Conservation (phyloP, 768 basidiomycete genomes). For the Trametes coccinea region DNA sequence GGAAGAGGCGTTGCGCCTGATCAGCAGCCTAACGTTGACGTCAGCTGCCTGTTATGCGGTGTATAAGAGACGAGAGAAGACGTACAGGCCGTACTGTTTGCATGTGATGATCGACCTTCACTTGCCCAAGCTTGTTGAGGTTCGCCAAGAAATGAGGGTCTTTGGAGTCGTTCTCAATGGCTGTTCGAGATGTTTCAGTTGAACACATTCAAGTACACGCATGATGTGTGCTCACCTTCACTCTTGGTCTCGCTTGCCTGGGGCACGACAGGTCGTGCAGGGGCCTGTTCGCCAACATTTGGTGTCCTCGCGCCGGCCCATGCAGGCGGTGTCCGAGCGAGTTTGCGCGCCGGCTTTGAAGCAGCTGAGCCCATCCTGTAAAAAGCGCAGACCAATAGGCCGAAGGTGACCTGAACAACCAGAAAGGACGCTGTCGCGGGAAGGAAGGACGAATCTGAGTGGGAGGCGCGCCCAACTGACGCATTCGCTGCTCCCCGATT, state of each 20-base stretch:
- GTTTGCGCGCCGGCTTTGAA: constrained; percentile 60
- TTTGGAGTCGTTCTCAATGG: constrained; percentile 60
- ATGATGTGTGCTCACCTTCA: constrained; percentile 39
- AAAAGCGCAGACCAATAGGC: too few relatives aligned
- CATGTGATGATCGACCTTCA: constrained; percentile 68
- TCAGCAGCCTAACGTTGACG: constrained; percentile 26
- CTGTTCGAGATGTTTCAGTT: constrained; percentile 35
- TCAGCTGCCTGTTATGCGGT: background rate
- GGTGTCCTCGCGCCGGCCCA: constrained; percentile 50
- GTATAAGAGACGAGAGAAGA: background rate
- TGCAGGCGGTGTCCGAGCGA: constrained; percentile 50
- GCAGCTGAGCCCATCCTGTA: constrained; percentile 56
- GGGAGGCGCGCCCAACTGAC: too few relatives aligned
- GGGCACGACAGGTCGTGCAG: constrained; percentile 25
- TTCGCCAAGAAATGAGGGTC: constrained; percentile 75
- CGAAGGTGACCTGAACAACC: too few relatives aligned
- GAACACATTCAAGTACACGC: background rate
- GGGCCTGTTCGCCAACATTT: constrained; percentile 10
- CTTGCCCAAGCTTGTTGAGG: constrained; percentile 63
- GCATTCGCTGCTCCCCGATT: too few relatives aligned
- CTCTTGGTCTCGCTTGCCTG: constrained; percentile 53
- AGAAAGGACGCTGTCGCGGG: background rate
- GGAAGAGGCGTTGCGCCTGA: constrained; percentile 47
- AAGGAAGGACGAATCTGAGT: background rate
- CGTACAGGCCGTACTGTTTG: constrained; percentile 50